A percentile compares a stretch with the other conserved stretches of the same genome.
Conservation (phyloP, 768 basidiomycete species). For the Termitomyces sp. region DNA sequence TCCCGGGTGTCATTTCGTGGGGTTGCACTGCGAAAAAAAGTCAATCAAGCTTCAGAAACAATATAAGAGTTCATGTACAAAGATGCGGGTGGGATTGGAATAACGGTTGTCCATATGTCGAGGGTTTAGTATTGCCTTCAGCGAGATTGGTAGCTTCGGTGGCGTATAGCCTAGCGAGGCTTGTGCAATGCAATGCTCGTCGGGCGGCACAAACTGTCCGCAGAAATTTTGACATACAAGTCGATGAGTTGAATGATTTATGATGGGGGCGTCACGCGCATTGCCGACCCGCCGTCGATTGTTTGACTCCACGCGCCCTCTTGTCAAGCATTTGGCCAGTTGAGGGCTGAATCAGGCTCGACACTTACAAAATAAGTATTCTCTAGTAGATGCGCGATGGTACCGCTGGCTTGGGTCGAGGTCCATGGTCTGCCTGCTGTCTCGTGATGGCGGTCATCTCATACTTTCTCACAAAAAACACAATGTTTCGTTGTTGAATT, state of each 20-base stretch:
- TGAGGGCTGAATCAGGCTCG: too few relatives aligned
- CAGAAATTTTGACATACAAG: constrained; percentile 14
- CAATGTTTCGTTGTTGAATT: too few relatives aligned
- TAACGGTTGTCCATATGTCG: constrained; percentile 76
- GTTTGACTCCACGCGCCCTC: too few relatives aligned
- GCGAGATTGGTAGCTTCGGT: constrained; percentile 12
- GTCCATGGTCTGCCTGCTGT: too few relatives aligned
- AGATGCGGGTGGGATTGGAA: constrained; percentile 80
- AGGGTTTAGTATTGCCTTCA: constrained; percentile 56
- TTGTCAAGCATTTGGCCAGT: too few relatives aligned
- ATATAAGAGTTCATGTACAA: constrained; percentile 29
- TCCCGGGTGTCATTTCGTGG: constrained; percentile 79
- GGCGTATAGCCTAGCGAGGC: constrained; percentile 14
- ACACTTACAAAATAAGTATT: too few relatives aligned
- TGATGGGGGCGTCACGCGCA: too few relatives aligned
- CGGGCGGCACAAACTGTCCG: constrained; percentile 9
- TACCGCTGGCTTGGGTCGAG: too few relatives aligned
- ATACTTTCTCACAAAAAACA: too few relatives aligned
- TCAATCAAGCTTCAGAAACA: neutral
- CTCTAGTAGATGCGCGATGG: too few relatives aligned
- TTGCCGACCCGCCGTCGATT: too few relatives aligned
- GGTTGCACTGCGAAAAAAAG: constrained; percentile 35
- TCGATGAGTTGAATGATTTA: neutral
- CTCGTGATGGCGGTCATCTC: too few relatives aligned
- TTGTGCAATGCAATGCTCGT: constrained; percentile 9